Evolutionary conservation across 306 rosid species (phyloP), one percentile per base, ranked within the genome.

Genomic region (Prunus dulcis): DNA sequence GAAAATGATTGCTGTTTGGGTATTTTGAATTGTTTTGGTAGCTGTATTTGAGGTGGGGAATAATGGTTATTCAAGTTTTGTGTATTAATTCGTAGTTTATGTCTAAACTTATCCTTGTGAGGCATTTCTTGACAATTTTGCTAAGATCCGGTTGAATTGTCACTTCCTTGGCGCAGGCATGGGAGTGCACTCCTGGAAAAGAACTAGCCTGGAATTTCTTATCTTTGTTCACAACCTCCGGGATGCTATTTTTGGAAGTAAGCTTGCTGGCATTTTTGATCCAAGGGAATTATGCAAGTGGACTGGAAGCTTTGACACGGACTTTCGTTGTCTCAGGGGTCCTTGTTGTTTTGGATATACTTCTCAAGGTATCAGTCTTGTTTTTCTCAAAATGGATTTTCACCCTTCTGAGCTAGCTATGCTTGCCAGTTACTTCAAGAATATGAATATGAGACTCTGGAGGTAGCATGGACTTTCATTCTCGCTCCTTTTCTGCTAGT

Each of bases 201-300:
- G 87, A 88, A 82, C 53, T 85, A 13, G 74, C 88, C 2, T 95
- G 98, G 97, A 89, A 90, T 88, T 69, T 92, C 81, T 69, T 95
- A 30, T 86, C 98, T 64, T 73, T 92, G 82, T 89, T 89, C 83
- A 92, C 98, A 45, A 76, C 95, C 64, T 92, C 96, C 2, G 98
- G 97, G 77, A 92, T 95, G 98, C 86, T 95, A 72, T 95, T 95
- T 83, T 86, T 95, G 78, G 98, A 95, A 92, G 96, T 95, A 47
- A 95, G 98, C 86, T 87, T 95, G 88, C 86, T 95, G 82, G 93
- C 98, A n/a, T 95, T 95, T 88, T 84, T 95, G 70, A 86, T 92
- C 69, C 95, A 95, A 82, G 98, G 98, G 69, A 95, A 95, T 74
- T 79, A 81, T 73, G 91, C 88, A 9, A 86, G 89, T 72, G 93